Percentiles rank a stretch among this genome's conserved stretches.
Conservation (phyloP, 768 basidiomycete species). For the Naganishia vaughanmartiniae region DNA sequence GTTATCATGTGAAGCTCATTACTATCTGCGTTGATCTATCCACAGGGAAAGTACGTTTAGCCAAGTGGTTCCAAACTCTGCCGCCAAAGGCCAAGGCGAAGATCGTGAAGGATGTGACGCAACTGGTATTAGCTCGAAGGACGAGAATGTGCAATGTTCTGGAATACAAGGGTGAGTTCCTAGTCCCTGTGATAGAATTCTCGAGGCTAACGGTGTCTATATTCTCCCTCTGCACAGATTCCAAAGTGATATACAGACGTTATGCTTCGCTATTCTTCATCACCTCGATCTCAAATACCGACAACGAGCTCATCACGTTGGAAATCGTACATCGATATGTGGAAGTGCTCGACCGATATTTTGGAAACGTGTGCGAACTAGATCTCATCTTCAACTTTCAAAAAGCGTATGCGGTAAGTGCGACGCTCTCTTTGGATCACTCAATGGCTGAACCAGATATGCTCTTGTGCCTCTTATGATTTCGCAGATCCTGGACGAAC, state of each 20-base stretch:
- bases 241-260: conserved; percentile 87
- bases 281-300: conserved; percentile 72
- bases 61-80: conserved; percentile 93
- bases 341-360: conserved; percentile 77
- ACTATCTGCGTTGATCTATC: conserved; percentile 5
- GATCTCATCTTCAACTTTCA: conserved; percentile 98
- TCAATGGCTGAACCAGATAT: background rate
- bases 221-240: conserved; percentile 56
- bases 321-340: conserved; percentile 94
- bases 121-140: conserved; percentile 80
- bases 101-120: conserved; percentile 93
- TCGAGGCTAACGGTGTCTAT: background rate
- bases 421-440: background rate
- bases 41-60: conserved; percentile 83
- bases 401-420: conserved; percentile 75
- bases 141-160: conserved; percentile 93
- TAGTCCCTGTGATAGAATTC: background rate
- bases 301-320: conserved; percentile 88
- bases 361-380: conserved; percentile 85
- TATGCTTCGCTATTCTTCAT: conserved; percentile 97
- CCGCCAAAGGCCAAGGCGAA: conserved; percentile 76
- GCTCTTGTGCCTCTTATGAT: background rate
- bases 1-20: conserved; percentile 32
- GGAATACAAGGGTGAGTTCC: conserved; percentile 79
- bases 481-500: conserved; percentile 74